Conservation (phyloP, 306 rosid genomes). For the Fragaria nilgerrensis region DNA sequence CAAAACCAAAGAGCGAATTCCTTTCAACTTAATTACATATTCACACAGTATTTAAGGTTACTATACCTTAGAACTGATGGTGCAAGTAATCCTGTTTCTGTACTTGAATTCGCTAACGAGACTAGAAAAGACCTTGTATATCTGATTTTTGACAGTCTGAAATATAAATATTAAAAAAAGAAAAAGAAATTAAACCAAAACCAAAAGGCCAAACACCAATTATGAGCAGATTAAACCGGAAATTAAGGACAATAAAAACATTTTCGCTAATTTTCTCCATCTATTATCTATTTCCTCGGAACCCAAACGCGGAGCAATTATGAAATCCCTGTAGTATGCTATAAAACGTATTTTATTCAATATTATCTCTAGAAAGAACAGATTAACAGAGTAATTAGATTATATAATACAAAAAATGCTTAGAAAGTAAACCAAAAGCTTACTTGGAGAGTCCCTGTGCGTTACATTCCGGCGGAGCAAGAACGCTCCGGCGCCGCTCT, state of each 20-base stretch:
- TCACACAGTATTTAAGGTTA: not conserved
- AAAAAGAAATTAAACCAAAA: not conserved
- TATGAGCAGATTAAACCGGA: not conserved
- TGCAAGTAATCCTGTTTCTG: slow-evolving; percentile 21
- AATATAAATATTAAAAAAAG: not conserved
- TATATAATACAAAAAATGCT: slow-evolving; percentile 5
- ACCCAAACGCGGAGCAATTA: not conserved
- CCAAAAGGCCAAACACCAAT: not conserved
- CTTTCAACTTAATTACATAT: not conserved
- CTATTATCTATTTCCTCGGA: not conserved
- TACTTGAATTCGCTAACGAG: slow-evolving; percentile 24
- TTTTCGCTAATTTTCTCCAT: not conserved
- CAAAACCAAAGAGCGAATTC: not conserved
- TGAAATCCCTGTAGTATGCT: not conserved
- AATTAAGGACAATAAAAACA: not conserved
- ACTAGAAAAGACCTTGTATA: slow-evolving; percentile 43
- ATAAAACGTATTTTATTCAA: not conserved
- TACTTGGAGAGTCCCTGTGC: slow-evolving; percentile 34
- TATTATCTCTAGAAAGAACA: not conserved
- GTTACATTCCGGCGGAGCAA: slow-evolving; percentile 8
- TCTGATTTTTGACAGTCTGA: slow-evolving; percentile 39
- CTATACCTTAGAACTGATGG: slow-evolving; percentile 26
- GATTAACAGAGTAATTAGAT: not conserved
- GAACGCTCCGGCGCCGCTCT: slow-evolving; percentile 13
- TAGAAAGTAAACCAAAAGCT: not conserved